Evolutionary conservation across 148 eudicot genomes (phyloP).

Genomic region (Arctostaphylos glauca): DNA sequence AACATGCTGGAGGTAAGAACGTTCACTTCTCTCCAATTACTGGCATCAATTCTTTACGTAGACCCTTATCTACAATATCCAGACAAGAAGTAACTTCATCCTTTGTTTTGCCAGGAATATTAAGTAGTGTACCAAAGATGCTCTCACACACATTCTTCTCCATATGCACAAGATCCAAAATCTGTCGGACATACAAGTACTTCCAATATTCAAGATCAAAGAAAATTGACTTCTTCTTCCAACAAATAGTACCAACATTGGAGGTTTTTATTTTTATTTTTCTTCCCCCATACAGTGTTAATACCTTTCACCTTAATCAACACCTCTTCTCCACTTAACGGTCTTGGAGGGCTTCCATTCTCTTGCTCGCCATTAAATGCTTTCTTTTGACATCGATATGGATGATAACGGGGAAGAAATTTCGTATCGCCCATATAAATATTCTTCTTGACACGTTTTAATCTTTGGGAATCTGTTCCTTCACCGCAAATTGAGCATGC

Average conservation of each 20-base stretch:
- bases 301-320: no score
- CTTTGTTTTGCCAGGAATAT: slow-evolving; percentile 8
- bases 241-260: not conserved
- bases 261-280: not conserved
- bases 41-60: slow-evolving; percentile 9
- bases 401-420: not conserved
- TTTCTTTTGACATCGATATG: not conserved
- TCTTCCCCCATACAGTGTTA: not conserved
- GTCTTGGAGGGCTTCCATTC: not conserved
- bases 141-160: no score
- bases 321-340: not conserved
- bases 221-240: not conserved
- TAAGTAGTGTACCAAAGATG: no score
- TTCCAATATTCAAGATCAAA: no score
- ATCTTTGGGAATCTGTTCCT: no score
- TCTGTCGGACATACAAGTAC: no score
- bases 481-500: no score
- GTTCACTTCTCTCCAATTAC: not conserved
- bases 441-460: no score
- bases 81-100: slow-evolving; percentile 17
- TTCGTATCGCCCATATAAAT: no score
- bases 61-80: slow-evolving; percentile 16
- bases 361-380: not conserved
- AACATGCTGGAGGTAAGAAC: slow-evolving; percentile 2
- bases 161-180: no score